phyloP scores from a whole-genome alignment of 495 filamentous ascomycete genomes.

The Penicillium tannophilum region DNA sequence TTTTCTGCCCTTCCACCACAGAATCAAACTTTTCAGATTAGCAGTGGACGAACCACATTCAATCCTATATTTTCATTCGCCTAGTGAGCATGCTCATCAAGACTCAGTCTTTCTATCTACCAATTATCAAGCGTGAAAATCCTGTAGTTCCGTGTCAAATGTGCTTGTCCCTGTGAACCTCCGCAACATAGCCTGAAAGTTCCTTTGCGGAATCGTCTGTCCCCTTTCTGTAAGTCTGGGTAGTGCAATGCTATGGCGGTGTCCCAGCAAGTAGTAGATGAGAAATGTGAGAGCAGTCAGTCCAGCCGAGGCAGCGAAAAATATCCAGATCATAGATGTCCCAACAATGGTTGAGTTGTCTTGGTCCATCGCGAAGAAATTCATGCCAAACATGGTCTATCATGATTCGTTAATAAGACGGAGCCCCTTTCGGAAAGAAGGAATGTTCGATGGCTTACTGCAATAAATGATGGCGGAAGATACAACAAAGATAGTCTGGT shows the following conservation, averaged over 20 bases:
- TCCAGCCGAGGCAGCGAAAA: slow-evolving; percentile 25
- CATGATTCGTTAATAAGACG: not conserved
- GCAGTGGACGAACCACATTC: no score
- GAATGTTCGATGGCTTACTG: slow-evolving; percentile 25
- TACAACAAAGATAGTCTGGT: slow-evolving; percentile 47
- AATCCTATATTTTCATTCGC: no score
- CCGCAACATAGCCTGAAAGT: slow-evolving; percentile 3
- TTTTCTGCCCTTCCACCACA: no score
- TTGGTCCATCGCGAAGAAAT: slow-evolving; percentile 38
- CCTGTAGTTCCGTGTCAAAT: not conserved
- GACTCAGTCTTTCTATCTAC: no score
- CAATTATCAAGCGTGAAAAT: not conserved
- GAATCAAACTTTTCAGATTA: no score
- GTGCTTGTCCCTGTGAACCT: not conserved
- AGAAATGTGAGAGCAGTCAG: slow-evolving; percentile 31
- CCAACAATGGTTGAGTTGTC: slow-evolving; percentile 24
- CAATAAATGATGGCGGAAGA: slow-evolving; percentile 46
- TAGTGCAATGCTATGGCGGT: not conserved
- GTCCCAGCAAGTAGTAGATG: slow-evolving; percentile 11
- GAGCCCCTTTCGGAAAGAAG: not conserved
- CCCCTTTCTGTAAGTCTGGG: not conserved
- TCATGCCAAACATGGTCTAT: slow-evolving; percentile 42
- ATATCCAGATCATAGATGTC: slow-evolving; percentile 42
- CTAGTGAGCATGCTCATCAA: no score
- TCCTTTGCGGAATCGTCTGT: not conserved